These are phyloP conservation scores for Ajuga chamaepitys DNA, from an alignment of 257 asterid genomes.

Conservation along the genomic window DNA sequence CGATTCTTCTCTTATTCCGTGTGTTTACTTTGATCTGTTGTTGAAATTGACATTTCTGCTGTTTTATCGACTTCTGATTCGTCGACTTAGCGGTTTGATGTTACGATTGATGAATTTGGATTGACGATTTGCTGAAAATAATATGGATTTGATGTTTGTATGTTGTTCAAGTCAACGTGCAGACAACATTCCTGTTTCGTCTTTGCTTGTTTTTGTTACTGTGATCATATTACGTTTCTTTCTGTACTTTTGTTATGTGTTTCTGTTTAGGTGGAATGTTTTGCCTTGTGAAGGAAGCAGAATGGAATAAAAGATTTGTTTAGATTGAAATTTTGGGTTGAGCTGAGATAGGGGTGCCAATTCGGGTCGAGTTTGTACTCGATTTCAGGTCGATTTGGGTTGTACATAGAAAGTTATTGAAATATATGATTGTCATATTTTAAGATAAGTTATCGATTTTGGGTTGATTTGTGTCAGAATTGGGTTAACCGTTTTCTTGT, in stretches of 20 bases:
- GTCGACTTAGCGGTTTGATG: conserved; percentile 12
- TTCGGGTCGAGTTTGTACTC: too few species aligned
- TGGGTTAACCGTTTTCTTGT: too few species aligned
- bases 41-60: not conserved
- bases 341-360: too few species aligned
- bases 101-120: conserved; percentile 2
- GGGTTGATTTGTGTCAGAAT: too few species aligned
- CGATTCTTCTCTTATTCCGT: not conserved
- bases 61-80: conserved; percentile 6
- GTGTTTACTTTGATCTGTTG: conserved; percentile 6
- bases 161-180: conserved; percentile 2
- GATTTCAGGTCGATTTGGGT: too few species aligned
- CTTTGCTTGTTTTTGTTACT: not conserved
- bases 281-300: not conserved
- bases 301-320: not conserved
- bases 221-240: not conserved
- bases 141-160: conserved; percentile 11
- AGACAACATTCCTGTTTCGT: not conserved
- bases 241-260: not conserved
- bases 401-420: too few species aligned
- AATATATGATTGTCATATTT: too few species aligned
- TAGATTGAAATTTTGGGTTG: not conserved
- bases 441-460: too few species aligned
- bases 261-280: not conserved
- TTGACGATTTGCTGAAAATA: conserved; percentile 2